A percentile compares a stretch with the other conserved stretches of the same genome.
Conservation (phyloP, 805 yeast species). For the Candida sonorensis region DNA sequence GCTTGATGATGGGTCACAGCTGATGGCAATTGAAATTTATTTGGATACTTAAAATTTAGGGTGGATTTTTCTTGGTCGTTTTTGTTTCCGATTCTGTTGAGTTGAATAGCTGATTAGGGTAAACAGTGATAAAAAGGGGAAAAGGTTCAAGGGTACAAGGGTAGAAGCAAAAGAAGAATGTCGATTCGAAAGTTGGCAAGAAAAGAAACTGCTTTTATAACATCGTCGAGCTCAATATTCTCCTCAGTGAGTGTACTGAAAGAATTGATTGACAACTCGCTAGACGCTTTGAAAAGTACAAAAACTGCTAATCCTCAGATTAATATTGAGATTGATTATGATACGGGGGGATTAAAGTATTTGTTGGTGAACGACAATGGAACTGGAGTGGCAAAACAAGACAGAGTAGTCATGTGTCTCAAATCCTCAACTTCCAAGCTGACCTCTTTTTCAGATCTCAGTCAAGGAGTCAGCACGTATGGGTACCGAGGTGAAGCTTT, state of each 20-base stretch:
- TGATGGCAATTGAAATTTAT: no score
- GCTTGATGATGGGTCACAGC: no score
- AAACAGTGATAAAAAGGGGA: no score
- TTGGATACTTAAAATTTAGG: no score
- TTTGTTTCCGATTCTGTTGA: no score
- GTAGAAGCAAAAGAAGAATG: neutral
- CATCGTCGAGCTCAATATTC: constrained; percentile 26
- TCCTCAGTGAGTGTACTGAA: constrained; percentile 31
- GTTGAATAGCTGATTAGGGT: no score
- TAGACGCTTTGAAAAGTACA: constrained; percentile 26
- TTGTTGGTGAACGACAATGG: constrained; percentile 35
- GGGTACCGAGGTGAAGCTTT: constrained; percentile 51
- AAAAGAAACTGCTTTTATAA: constrained; percentile 15
- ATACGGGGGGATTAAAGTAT: constrained; percentile 29
- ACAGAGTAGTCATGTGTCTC: constrained; percentile 29
- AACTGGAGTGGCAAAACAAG: constrained; percentile 26
- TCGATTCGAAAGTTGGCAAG: constrained; percentile 18
- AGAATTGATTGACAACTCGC: constrained; percentile 35
- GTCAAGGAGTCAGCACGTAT: constrained; percentile 23
- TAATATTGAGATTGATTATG: constrained; percentile 30
- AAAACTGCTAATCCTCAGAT: constrained; percentile 21
- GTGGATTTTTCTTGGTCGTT: no score
- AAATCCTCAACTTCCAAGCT: constrained; percentile 39
- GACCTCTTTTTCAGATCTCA: constrained; percentile 22
- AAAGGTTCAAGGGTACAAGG: neutral